These are phyloP conservation scores for rapeseed (Brassica napus) DNA, from an alignment of 345 rosid genomes.

Conservation along the genomic window Da-Ae NC_063447.1:850001-850500, in stretches of 20 bases:
- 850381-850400: constrained; percentile 9
- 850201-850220: constrained; percentile 2
- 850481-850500: constrained; percentile 40
- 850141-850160: constrained; percentile 2
- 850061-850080: constrained; percentile 27
- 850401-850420: constrained; percentile 27
- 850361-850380: neutral
- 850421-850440: constrained; percentile 36
- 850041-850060: constrained; percentile 34
- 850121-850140: neutral
- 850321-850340: constrained; percentile 17
- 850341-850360: constrained; percentile 6
- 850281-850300: constrained; percentile 14
- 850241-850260: constrained; percentile 7
- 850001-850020: constrained; percentile 34
- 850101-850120: constrained; percentile 3
- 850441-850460: constrained; percentile 40
- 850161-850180: neutral
- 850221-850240: constrained; percentile 14
- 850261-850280: constrained; percentile 25
- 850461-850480: constrained; percentile 23
- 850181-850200: neutral
- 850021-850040: constrained; percentile 33
- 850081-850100: neutral
- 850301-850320: neutral